phyloP scores from a whole-genome alignment of 441 rosid species.

The Corymbia citriodora region DNA sequence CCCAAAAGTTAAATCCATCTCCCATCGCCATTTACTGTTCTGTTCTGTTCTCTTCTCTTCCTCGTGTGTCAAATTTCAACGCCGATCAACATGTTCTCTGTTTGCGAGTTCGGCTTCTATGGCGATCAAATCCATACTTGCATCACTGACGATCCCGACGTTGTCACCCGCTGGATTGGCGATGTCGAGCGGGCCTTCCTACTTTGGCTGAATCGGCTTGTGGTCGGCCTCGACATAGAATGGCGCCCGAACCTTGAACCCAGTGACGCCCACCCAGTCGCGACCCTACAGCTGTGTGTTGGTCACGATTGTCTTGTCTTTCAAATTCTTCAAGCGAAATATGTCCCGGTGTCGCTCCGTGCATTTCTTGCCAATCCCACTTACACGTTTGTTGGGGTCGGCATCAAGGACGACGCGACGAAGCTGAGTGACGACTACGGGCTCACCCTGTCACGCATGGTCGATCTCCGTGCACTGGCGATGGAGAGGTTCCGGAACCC shows the following conservation, averaged over 20 bases:
- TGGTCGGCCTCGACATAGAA: slow-evolving; percentile 13
- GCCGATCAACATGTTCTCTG: no score
- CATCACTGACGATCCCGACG: no score
- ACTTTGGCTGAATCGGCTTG: background rate
- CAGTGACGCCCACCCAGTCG: background rate
- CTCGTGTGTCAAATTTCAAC: no score
- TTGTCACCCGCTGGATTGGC: background rate
- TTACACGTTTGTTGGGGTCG: background rate
- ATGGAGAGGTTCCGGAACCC: background rate
- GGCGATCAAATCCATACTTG: no score
- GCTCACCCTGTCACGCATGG: background rate
- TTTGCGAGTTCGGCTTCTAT: no score
- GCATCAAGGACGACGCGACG: background rate
- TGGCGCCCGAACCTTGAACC: background rate
- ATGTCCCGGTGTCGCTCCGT: background rate
- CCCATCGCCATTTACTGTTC: no score
- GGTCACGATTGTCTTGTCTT: slow-evolving; percentile 1
- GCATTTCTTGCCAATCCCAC: background rate
- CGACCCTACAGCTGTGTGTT: slow-evolving; percentile 5
- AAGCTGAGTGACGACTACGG: background rate
- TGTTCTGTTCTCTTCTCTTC: no score
- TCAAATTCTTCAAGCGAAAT: background rate
- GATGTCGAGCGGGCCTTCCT: background rate
- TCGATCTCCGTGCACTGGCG: background rate
- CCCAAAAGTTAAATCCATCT: no score